phyloP scores from a whole-genome alignment of 2,329 filamentous ascomycete genomes.

The Monosporascus cannonballus region DNA sequence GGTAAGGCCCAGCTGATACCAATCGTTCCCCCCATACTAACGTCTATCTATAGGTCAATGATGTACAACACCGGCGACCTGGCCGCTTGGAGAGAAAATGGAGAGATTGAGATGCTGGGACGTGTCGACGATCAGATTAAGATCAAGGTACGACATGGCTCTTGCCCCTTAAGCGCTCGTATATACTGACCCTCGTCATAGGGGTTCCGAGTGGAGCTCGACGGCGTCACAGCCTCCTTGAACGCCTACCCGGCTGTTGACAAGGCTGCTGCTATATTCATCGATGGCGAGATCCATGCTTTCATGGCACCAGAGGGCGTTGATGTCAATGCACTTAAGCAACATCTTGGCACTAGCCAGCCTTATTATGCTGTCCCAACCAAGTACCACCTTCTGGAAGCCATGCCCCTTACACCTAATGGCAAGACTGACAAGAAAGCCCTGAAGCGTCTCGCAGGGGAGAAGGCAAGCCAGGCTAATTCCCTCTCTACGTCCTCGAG shows the following conservation, averaged over 20 bases:
- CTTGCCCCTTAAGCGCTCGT: not conserved
- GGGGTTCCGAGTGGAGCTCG: constrained; percentile 56
- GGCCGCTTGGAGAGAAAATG: constrained; percentile 46
- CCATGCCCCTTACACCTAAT: constrained; percentile 46
- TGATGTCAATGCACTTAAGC: constrained; percentile 31
- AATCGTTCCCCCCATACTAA: not conserved
- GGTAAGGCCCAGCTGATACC: constrained; percentile 30
- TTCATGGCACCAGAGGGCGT: constrained; percentile 34
- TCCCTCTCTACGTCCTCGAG: constrained; percentile 11
- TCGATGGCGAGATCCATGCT: constrained; percentile 42
- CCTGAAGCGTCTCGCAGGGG: constrained; percentile 31
- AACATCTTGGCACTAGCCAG: constrained; percentile 35
- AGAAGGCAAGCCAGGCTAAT: constrained; percentile 25
- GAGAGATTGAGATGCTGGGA: constrained; percentile 48
- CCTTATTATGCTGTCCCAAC: constrained; percentile 52
- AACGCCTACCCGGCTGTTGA: constrained; percentile 38
- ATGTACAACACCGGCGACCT: constrained; percentile 60
- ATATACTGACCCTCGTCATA: constrained; percentile 9
- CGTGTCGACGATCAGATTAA: constrained; percentile 58
- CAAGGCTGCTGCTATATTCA: constrained; percentile 40
- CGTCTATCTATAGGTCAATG: constrained; percentile 25
- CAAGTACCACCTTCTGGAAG: constrained; percentile 34
- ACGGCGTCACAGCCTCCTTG: constrained; percentile 47
- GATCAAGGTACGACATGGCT: constrained; percentile 37
- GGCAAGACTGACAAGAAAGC: constrained; percentile 50